These are phyloP conservation scores for Hebeloma cylindrosporum DNA, from an alignment of 768 basidiomycete genomes.

Conservation along the genomic window DNA sequence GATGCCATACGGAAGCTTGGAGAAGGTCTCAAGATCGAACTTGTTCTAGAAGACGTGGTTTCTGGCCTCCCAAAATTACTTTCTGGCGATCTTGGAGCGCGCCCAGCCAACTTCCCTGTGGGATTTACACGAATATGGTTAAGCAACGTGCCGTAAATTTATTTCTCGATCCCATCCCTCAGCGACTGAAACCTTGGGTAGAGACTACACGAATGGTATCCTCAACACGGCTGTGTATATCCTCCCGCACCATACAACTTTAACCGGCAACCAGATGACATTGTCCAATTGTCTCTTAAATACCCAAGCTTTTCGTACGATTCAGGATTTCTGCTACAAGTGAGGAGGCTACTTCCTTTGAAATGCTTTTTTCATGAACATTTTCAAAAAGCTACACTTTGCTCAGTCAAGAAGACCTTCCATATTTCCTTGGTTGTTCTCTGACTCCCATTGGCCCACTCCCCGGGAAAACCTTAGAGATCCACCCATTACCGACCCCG, in stretches of 20 bases:
- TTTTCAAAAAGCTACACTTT: conserved; percentile 13
- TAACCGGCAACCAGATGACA: conserved; percentile 5
- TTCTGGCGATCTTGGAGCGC: conserved; percentile 16
- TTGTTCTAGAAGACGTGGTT: conserved; percentile 12
- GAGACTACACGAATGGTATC: conserved; percentile 15
- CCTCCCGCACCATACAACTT: conserved; percentile 10
- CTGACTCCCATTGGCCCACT: conserved; percentile 1
- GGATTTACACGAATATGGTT: conserved; percentile 21
- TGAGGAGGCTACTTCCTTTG: not conserved
- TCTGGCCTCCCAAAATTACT: conserved; percentile 14
- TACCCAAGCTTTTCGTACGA: not conserved
- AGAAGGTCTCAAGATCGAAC: conserved; percentile 11
- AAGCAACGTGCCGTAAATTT: conserved; percentile 23
- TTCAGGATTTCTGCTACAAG: conserved; percentile 13
- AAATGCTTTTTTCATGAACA: not conserved
- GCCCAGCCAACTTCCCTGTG: conserved; percentile 14
- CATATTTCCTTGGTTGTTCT: conserved; percentile 11
- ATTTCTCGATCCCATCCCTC: not conserved
- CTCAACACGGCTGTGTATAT: conserved; percentile 16
- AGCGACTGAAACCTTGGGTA: not conserved
- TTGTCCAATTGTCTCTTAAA: conserved; percentile 21
- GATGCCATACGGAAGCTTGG: conserved; percentile 7
- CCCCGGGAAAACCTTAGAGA: conserved; percentile 1
- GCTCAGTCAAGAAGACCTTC: conserved; percentile 10
- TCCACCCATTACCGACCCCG: not conserved